phyloP scores from a whole-genome alignment of 306 rosid genomes.

The Cucurbita moschata region DNA sequence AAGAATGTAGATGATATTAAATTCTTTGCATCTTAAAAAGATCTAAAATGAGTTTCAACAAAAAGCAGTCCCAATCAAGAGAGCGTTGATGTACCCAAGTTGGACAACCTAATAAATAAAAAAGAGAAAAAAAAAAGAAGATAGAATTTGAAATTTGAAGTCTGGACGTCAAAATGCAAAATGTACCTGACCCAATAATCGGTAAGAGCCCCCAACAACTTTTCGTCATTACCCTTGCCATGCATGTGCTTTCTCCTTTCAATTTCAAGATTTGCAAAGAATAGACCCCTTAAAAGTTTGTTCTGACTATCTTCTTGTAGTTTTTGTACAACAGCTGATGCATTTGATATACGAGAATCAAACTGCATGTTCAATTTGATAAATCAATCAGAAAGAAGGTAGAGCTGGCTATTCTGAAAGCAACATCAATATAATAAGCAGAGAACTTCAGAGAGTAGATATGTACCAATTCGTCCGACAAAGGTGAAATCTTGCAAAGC shows the following conservation, averaged over 20 bases:
- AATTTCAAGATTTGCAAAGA: conserved; percentile 72
- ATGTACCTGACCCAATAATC: conserved; percentile 57
- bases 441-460: conserved; percentile 6
- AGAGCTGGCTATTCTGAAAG: conserved; percentile 3
- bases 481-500: conserved; percentile 55
- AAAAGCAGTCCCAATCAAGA: background rate
- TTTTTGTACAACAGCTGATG: conserved; percentile 48
- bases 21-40: background rate
- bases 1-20: background rate
- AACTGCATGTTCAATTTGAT: conserved; percentile 47
- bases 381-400: conserved; percentile 10
- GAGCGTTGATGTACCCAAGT: background rate
- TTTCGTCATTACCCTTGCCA: conserved; percentile 47
- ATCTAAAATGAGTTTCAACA: background rate
- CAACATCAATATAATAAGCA: background rate
- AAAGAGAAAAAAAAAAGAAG: background rate
- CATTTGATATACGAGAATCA: conserved; percentile 60
- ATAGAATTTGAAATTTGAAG: background rate
- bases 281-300: conserved; percentile 52
- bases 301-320: conserved; percentile 32
- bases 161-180: background rate
- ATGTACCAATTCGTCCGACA: conserved; percentile 61
- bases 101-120: background rate
- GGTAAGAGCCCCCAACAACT: conserved; percentile 44
- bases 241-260: conserved; percentile 67